phyloP scores from a whole-genome alignment of 108 stramenopile genomes.

The Aureococcus anophagefferens region DNA sequence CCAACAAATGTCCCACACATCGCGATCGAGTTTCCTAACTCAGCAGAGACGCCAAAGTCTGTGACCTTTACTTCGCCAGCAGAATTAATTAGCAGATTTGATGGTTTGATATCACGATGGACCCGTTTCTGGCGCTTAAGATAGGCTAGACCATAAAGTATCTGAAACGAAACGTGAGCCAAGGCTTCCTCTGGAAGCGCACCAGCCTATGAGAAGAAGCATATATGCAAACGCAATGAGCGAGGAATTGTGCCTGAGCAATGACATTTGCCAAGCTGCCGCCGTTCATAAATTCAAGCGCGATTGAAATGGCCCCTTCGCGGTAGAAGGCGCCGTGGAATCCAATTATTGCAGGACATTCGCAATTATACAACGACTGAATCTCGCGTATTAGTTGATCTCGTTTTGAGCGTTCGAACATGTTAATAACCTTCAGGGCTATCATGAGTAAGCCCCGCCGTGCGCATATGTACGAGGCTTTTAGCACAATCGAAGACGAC shows the following conservation, averaged over 20 bases:
- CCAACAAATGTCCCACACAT: slow-evolving; percentile 54
- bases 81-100: slow-evolving; percentile 47
- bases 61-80: slow-evolving; percentile 41
- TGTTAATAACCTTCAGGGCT: slow-evolving; percentile 38
- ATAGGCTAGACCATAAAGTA: slow-evolving; percentile 46
- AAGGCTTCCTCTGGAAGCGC: slow-evolving; percentile 37
- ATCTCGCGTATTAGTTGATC: slow-evolving; percentile 51
- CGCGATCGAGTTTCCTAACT: slow-evolving; percentile 37
- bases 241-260: no score
- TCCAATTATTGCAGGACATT: slow-evolving; percentile 34
- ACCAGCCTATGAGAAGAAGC: background rate
- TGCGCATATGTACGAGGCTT: slow-evolving; percentile 14
- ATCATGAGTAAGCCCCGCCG: slow-evolving; percentile 26
- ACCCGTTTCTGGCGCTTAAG: slow-evolving; percentile 40
- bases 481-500: slow-evolving; percentile 29
- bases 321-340: slow-evolving; percentile 54
- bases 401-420: slow-evolving; percentile 41
- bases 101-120: slow-evolving; percentile 49
- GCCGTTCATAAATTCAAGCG: slow-evolving; percentile 54
- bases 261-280: slow-evolving; percentile 40
- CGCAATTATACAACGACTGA: slow-evolving; percentile 41
- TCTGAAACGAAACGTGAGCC: slow-evolving; percentile 41
- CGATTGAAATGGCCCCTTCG: slow-evolving; percentile 49
- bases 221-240: slow-evolving; percentile 2
- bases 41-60: slow-evolving; percentile 26